Evolutionary conservation across 768 basidiomycete species (phyloP), one percentile per base, ranked within the genome.

Genomic region (Paxillus ammoniavirescens): DNA sequence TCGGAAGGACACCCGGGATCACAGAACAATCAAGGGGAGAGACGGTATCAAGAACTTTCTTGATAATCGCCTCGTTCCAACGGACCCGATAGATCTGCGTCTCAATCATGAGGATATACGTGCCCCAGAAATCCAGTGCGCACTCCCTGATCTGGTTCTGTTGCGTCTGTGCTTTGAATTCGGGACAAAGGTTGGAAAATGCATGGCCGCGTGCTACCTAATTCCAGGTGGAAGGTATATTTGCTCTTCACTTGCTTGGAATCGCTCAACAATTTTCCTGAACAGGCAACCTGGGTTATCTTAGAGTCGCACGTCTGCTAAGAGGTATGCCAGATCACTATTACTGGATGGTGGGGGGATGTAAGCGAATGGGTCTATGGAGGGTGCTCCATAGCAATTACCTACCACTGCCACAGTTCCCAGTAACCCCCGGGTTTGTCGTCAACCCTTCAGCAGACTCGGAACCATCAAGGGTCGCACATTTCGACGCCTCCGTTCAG

Each of bases 1-100:
- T 55, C 84, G 82, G 83, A 71, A 81, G 26, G 83, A 85, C 56
- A 65, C 84, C 2, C 81, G 78, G 76, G 76, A 81, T 60, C 78
- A 85, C 54, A 74, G 80, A 36, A 77, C 79, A 0, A 74, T 82
- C 60, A 66, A 71, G 30, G 77, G 75, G 8, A 64, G 57, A 9
- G 59, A 66, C 15, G 64, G 68, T 14, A 75, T 82, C 61, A 63
- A 52, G 30, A 54, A 65, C 14, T 75, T 78, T 55, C 70, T 80
- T 36, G 51, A 55, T 2, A 75, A 75, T 59, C 75, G 74, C 33
- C 68, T 80, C 43, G 58, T 10, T 41, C 54, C 61, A 9, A 66
- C 63, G 1, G 63, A 60, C 18, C 28, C 61, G 2, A 48, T 44
- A 4, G 51, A 56, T 47, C 57, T 65, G 5, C 41, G 36, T 41